Percentiles rank a stretch among this genome's conserved stretches.
These are phyloP conservation scores for Aspergillus hortae DNA, from an alignment of 2,329 filamentous ascomycete genomes.

Conservation along the genomic window DNA sequence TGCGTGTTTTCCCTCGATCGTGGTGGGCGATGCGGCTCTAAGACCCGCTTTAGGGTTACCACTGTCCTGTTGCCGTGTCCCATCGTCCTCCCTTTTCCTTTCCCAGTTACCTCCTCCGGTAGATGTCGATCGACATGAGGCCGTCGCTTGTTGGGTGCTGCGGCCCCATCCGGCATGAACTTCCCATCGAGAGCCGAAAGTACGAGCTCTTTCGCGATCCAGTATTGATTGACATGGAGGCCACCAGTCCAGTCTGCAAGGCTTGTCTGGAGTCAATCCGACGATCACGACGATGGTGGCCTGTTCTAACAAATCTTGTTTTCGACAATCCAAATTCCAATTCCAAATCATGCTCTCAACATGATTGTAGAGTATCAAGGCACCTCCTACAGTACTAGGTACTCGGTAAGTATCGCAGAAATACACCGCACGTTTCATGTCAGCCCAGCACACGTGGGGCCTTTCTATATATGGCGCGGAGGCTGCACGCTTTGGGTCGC, in stretches of 20 bases:
- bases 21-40: background rate
- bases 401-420: no score
- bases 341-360: background rate
- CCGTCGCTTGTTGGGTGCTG: background rate
- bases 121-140: background rate
- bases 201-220: constrained; percentile 13
- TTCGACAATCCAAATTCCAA: background rate
- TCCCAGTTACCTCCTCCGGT: background rate
- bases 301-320: background rate
- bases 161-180: background rate
- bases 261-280: background rate
- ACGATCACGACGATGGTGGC: background rate
- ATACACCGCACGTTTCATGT: background rate
- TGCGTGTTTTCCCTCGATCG: background rate
- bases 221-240: constrained; percentile 11
- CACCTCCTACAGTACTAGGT: no score
- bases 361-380: background rate
- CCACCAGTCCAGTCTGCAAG: background rate
- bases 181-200: background rate
- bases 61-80: background rate
- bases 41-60: background rate
- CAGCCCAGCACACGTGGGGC: constrained; percentile 3
- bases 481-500: background rate
- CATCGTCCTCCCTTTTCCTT: background rate
- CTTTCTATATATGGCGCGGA: constrained; percentile 5